phyloP scores from a whole-genome alignment of 176 grass and related monocot species.

The Rhynchospora breviuscula region DNA sequence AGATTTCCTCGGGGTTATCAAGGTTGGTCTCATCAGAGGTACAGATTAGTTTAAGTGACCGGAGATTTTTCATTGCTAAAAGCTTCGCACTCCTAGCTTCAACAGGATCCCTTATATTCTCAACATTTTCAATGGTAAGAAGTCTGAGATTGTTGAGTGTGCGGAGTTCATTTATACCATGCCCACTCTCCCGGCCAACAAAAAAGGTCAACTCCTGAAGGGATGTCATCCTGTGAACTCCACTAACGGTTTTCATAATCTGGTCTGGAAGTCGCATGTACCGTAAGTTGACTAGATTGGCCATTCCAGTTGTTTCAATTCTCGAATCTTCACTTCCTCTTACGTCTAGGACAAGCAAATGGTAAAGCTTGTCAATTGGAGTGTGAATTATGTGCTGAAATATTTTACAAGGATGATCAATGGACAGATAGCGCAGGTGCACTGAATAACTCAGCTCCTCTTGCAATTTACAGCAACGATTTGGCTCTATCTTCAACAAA shows the following conservation, averaged over 20 bases:
- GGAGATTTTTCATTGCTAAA: constrained; percentile 17
- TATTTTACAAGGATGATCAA: background rate
- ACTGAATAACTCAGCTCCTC: background rate
- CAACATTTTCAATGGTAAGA: constrained; percentile 23
- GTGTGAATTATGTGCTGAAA: no score
- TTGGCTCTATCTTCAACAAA: constrained; percentile 6
- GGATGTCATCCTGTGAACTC: constrained; percentile 25
- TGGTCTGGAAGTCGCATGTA: background rate
- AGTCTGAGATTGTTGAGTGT: constrained; percentile 5
- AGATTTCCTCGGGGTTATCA: constrained; percentile 7
- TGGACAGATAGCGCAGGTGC: constrained; percentile 26
- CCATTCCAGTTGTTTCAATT: background rate
- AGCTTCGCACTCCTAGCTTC: constrained; percentile 18
- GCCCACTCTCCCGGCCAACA: constrained; percentile 14
- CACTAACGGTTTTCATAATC: background rate
- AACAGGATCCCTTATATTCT: background rate
- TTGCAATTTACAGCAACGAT: constrained; percentile 4
- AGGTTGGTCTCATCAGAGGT: background rate
- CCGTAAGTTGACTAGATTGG: background rate
- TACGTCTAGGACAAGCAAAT: background rate
- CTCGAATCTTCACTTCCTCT: background rate
- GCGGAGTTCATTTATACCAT: constrained; percentile 21
- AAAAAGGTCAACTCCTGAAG: constrained; percentile 22
- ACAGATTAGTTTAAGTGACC: background rate
- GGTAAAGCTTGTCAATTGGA: background rate